These are phyloP conservation scores for Collybia sordida DNA, from an alignment of 768 basidiomycete genomes.

Conservation along the genomic window DNA sequence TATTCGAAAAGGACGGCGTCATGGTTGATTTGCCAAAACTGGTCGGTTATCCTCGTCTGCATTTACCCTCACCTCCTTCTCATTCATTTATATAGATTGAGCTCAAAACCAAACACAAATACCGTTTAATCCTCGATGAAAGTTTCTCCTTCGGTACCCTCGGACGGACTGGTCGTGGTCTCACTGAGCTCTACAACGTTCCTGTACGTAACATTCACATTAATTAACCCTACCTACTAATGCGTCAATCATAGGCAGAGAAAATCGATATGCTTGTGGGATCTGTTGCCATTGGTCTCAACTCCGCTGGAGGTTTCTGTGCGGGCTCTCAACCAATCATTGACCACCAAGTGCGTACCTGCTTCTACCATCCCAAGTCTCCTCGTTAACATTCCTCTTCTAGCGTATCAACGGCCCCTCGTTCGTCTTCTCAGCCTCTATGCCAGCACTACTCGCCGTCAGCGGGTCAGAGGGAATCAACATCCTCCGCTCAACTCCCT, in stretches of 20 bases:
- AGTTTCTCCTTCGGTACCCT: slow-evolving; percentile 91
- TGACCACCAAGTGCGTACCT: slow-evolving; percentile 71
- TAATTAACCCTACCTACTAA: background rate
- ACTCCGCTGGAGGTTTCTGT: slow-evolving; percentile 91
- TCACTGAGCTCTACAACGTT: slow-evolving; percentile 94
- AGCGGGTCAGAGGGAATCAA: slow-evolving; percentile 85
- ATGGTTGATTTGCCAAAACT: slow-evolving; percentile 92
- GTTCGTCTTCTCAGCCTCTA: slow-evolving; percentile 94
- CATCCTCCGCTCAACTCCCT: slow-evolving; percentile 72
- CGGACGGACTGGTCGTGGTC: slow-evolving; percentile 89
- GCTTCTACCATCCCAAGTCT: background rate
- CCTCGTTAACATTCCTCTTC: background rate
- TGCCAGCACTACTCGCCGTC: slow-evolving; percentile 88
- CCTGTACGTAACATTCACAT: slow-evolving; percentile 52
- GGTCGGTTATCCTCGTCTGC: slow-evolving; percentile 45
- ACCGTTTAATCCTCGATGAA: slow-evolving; percentile 92
- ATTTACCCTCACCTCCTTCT: background rate
- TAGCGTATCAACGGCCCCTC: slow-evolving; percentile 95
- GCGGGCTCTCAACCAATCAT: slow-evolving; percentile 82
- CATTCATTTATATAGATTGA: slow-evolving; percentile 61
- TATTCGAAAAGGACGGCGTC: slow-evolving; percentile 92
- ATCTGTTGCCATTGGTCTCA: slow-evolving; percentile 81
- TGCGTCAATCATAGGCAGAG: slow-evolving; percentile 50
- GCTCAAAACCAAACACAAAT: slow-evolving; percentile 94
- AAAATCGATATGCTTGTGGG: slow-evolving; percentile 97